Evolutionary conservation across 176 grass and related monocot species (phyloP), one percentile per base, ranked within the genome.

Genomic region (Sorghum bicolor): DNA sequence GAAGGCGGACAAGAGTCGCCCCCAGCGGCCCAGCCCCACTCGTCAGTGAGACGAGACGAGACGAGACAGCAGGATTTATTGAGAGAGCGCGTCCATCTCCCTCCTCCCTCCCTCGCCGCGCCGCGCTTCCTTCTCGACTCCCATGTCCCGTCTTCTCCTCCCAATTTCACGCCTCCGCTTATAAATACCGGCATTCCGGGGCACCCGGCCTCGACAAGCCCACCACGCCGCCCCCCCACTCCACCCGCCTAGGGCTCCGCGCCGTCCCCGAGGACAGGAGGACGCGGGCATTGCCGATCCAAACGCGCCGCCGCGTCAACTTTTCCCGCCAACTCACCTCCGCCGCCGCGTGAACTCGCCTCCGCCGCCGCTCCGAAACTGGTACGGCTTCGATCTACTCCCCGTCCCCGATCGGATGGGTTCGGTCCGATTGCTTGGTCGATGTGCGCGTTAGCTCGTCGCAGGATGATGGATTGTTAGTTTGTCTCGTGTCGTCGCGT

Each of bases 271-370:
- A 25, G 67, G 25, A 65, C 2, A 31, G 25, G 52, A 25, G 55
- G 57, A 11, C n/a, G 11, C 61, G 44, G 45, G 75, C 86, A 88
- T 88, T 88, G 68, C 75, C 58, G 43, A 66, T 79, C 80, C 41
- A 15, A 31, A 3, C 48, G 37, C 62, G 44, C 48, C 64, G 39
- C 29, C 16, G 7, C 53, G 5, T 55, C 50, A 55, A 55, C 17
- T 45, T 45, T 44, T 2, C 12, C 16, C 36, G 28, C 3, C 28
- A 20, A 20, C 44, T 33, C 16, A 2, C 43, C 32, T 33, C 43
- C 12, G 43, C 43, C 15, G 45, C 45, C 4, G 45, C 37, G 37
- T 16, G 4, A 47, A 16, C 8, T 39, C 55, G 5, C 38, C 67
- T 17, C 66, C 66, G 28, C 43, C 50, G 48, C 33, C 8, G 25